Base-by-base conservation (phyloP, 2,329 filamentous ascomycete species). In the Podosphaera fusca region DNA sequence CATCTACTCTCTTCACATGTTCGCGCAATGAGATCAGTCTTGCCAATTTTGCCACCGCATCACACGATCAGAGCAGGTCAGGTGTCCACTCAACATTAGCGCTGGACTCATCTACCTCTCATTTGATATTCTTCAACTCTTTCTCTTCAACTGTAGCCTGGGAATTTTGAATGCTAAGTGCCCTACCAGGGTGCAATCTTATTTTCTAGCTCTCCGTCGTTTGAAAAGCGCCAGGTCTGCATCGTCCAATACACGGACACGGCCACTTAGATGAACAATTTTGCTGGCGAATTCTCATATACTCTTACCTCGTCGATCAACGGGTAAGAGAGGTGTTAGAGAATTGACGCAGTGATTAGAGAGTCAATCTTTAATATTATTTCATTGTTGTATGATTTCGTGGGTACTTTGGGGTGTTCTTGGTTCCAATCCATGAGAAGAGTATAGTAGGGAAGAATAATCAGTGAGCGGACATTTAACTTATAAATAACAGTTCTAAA, bases 401-500 rank as follows among this genome's bases (percentile, higher is more conserved):
- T 21, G 21, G 21, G 40, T 12, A 8, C 40, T 56, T 7, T 49
- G 36, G 36, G 42, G 50, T 8, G 36, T 60, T 57, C 35, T 59
- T 58, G 30, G 36, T 52, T 59, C 29, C 33, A 47, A 34, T 49
- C 57, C 56, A n/a, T 55, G n/a, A 56, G 58, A 5, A 52, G 55
- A 54, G 38, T 49, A 55, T 47, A 52, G 53, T 52, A 59, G 31
- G 45, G 59, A 58, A 58, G 21, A 21, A 21, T 60, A 58, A 62
- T 65, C 57, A 56, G 59, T 58, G 63, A 61, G 56, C 58, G 59
- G 10, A 64, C 50, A 57, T 65, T 58, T 60, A 69, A 66, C 62
- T 67, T 55, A 45, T 29, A 45, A 36, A 55, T 42, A 40, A 55
- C 12, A 45, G 53, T 63, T 62, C 58, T 46, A 60, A 69, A 69